Base-by-base conservation (phyloP, 257 asterid species). In the Solanum clarkiae region DNA sequence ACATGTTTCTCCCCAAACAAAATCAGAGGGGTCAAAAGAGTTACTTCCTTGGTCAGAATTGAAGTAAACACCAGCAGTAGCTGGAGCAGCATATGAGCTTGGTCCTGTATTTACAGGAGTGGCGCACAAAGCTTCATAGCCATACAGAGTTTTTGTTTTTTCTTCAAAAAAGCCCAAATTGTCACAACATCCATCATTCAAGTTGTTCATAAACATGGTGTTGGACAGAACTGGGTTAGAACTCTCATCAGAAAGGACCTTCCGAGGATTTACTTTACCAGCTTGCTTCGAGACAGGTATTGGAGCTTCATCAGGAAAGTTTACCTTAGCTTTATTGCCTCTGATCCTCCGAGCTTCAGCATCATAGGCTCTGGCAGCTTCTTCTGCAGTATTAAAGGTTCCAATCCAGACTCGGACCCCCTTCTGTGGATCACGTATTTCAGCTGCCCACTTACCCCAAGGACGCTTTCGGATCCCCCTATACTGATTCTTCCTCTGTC, bases 21-120 rank as follows among this genome's bases (percentile, higher is more conserved):
- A 93, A 79, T 94, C 97, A 0, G 97, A 92, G 91, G 93, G 92
- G 40, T 92, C 99, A 20, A 92, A 87, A 3, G 97, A 92, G 82
- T 93, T 93, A 85, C 99, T 95, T 66, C 93, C 97, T 83, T 94
- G 95, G 72, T 95, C 97, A 81, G 98, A 90, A 89, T 86, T 90
- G 86, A 93, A 92, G 93, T 92, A 91, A 36, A 88, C 80, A 77
- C 88, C 88, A 11, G 92, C 16, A 11, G 88, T 86, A 66, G 93
- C 91, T n/a, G 87, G 55, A 1, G 92, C 87, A 49, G 85, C 18
- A 68, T 87, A 86, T 53, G 95, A 87, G 63, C 91, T 91, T 17
- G 85, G 68, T 29, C 84, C 91, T 74, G 59, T 45, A 16, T 89
- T 94, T 84, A 82, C 97, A 70, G 87, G 54, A 51, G 83, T 36